Evolutionary conservation across 805 yeast species (phyloP).

Genomic region (Zygoascus flipseniorum): DNA sequence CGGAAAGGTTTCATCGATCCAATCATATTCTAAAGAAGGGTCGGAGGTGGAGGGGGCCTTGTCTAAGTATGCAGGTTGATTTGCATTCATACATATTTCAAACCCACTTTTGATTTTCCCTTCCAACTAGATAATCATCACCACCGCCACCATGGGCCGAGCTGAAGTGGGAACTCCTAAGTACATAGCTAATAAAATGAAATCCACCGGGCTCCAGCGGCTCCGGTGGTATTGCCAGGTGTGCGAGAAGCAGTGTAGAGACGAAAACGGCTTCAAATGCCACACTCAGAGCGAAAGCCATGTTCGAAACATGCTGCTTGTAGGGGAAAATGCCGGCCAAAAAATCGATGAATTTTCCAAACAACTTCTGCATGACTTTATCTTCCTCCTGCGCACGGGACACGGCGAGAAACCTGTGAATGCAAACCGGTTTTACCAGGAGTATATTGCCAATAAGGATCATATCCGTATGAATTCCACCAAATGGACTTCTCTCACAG

Average conservation of each 20-base stretch:
- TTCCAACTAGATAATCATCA: neutral
- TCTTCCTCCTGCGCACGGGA: constrained; percentile 48
- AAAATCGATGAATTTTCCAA: constrained; percentile 49
- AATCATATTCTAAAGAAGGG: no score
- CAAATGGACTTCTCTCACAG: constrained; percentile 60
- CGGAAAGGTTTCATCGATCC: no score
- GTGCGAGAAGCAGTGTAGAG: constrained; percentile 90
- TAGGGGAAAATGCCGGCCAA: constrained; percentile 35
- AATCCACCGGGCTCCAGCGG: constrained; percentile 77
- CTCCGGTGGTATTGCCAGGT: constrained; percentile 81
- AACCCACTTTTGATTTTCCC: no score
- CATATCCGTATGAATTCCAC: constrained; percentile 93
- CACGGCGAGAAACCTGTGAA: constrained; percentile 79
- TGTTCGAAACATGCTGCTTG: constrained; percentile 43
- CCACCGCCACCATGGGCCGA: constrained; percentile 35
- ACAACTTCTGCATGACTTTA: constrained; percentile 55
- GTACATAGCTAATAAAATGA: constrained; percentile 64
- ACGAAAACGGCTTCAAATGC: constrained; percentile 89
- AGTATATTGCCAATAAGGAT: constrained; percentile 69
- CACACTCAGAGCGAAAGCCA: constrained; percentile 84
- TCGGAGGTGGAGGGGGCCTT: no score
- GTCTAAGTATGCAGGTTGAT: no score
- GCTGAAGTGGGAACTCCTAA: constrained; percentile 64
- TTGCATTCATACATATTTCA: no score
- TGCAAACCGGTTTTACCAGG: constrained; percentile 85